phyloP scores from a whole-genome alignment of 2,329 filamentous ascomycete species.

The Sporothrix protearum region DNA sequence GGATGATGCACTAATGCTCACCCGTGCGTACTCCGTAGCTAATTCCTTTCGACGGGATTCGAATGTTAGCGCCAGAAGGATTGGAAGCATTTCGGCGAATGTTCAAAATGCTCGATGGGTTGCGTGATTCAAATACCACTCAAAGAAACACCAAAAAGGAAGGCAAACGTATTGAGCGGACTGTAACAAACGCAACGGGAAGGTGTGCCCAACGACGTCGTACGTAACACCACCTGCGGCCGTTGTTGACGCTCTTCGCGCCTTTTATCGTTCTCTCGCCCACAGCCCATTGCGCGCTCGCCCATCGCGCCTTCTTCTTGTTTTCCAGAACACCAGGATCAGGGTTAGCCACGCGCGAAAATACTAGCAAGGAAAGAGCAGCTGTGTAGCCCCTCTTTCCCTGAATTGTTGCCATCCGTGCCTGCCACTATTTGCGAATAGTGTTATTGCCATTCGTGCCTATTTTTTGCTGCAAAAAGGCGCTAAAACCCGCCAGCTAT shows the following conservation, averaged over 20 bases:
- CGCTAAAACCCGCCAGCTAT: not conserved
- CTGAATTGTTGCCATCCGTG: not conserved
- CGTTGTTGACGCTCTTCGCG: not conserved
- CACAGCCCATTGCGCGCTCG: not conserved
- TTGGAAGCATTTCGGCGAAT: not conserved
- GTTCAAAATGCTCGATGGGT: conserved; percentile 7
- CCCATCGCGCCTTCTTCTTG: not conserved
- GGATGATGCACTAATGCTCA: not conserved
- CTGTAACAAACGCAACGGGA: not conserved
- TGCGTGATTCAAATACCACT: conserved; percentile 1
- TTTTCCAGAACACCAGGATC: not conserved
- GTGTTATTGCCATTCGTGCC: not conserved
- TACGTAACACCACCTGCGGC: not conserved
- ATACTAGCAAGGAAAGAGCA: not conserved
- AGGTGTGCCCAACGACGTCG: not conserved
- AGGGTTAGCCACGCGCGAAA: conserved; percentile 16
- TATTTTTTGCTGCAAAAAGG: not conserved
- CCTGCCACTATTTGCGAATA: not conserved
- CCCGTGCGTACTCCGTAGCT: not conserved
- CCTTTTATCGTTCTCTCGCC: not conserved
- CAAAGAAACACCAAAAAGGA: not conserved
- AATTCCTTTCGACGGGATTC: not conserved
- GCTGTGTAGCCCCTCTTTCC: not conserved
- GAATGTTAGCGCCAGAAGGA: not conserved
- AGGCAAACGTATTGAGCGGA: not conserved